phyloP scores from a whole-genome alignment of 371 early-diverging fungal species.

The Nosema granulosis region DNA sequence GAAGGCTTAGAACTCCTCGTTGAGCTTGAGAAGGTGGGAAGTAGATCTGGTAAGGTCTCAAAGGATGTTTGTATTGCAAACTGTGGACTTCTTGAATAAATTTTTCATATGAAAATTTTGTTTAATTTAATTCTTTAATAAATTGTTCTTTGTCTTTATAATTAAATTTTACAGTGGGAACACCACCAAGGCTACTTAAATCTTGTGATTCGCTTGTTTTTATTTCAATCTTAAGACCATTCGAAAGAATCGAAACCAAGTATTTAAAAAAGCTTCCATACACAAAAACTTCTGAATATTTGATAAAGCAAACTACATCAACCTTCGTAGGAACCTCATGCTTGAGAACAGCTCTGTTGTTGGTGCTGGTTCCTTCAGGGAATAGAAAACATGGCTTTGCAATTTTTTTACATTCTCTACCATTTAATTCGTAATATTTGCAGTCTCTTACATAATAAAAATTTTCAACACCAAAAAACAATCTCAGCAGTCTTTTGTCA shows the following conservation, averaged over 20 bases:
- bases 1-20: constrained; percentile 68
- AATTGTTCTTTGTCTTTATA: constrained; percentile 42
- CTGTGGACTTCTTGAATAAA: constrained; percentile 1
- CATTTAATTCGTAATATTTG: constrained; percentile 15
- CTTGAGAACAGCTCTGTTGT: constrained; percentile 52
- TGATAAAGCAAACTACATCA: constrained; percentile 55
- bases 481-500: constrained; percentile 48
- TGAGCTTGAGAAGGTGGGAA: neutral
- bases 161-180: constrained; percentile 42
- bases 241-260: constrained; percentile 49
- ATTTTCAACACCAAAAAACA: constrained; percentile 28
- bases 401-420: neutral
- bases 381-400: constrained; percentile 35
- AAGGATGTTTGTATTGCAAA: neutral
- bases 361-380: constrained; percentile 52
- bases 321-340: constrained; percentile 9
- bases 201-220: constrained; percentile 1
- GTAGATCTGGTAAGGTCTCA: neutral
- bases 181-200: neutral
- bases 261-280: constrained; percentile 52
- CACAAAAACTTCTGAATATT: constrained; percentile 47
- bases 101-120: no score
- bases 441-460: constrained; percentile 29
- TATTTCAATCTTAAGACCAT: constrained; percentile 41
- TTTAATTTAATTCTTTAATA: constrained; percentile 22